Base-by-base conservation (phyloP, 106 monocot genomes). In the Platanthera guangdongensis region DNA sequence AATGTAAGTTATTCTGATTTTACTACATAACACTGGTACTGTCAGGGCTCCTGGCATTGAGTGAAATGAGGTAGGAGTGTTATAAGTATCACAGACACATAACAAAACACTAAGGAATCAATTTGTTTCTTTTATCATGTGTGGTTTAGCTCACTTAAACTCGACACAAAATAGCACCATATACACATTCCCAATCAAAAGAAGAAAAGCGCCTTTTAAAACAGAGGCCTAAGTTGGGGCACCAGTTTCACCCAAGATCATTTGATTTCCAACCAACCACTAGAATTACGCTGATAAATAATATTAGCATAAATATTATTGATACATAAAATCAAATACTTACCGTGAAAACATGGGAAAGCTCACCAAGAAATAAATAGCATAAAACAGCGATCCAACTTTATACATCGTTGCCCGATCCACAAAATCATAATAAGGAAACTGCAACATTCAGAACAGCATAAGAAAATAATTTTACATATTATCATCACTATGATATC, bases 291-390 rank as follows among this genome's bases (percentile, higher is more conserved):
- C 5, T 55, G 55, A 55, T n/a, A 55, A 11, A 5, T n/a, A 15
- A 55, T n/a, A n/a, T 3, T 55, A 13, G 4, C 7, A 63, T 21
- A 9, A 63, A 65, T 11, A 39, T 39, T 39, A 39, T 2, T 39
- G 39, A 65, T 65, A 11, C 25, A 65, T 60, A 60, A 65, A 65
- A 48, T 70, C 47, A n/a, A 68, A 39, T 4, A 77, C 71, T 74
- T 88, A 97, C 94, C 97, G 94, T 77, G 80, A 77, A 79, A 97
- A 97, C 97, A 97, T 97, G 45, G 97, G 97, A 80, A 97, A 97
- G 89, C 97, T 97, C 75, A 97, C 97, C n/a, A 97, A 18, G 76
- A 97, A 97, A 74, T 97, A 97, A 68, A 97, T 97, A 68, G 97
- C 97, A 86, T 97, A 97, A 69, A 97, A 97, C 57, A 97, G 62